Base-by-base conservation (phyloP, 1,284 basidiomycete genomes). In the Entoloma clypeatum region DNA sequence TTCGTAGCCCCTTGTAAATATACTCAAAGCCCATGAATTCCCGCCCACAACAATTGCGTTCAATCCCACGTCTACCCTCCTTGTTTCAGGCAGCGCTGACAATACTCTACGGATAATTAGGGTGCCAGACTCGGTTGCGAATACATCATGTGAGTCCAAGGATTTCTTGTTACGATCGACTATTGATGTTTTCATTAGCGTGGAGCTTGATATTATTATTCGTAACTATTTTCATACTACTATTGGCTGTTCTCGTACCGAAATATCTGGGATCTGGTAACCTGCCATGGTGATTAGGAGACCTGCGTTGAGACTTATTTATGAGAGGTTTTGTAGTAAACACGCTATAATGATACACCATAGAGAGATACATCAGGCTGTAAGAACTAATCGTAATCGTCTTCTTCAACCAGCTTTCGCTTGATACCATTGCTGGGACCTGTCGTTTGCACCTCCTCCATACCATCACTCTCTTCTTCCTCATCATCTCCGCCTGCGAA, bases 21-120 rank as follows among this genome's bases (percentile, higher is more conserved):
- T 99, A 46, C 71, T 97, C 35, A 89, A 92, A 61, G 89, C 94
- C 0, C 96, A 99, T 63, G 91, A 93, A 49, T 95, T 99, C 61
- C 92, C 96, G 2, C 81, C 92, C 1, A 99, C 95, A 0, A 83
- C 86, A 1, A 65, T 99, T 42, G 78, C 77, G 43, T 98, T 99
- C 70, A 94, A 87, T 59, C 86, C 92, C 0, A 72, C 79, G 4
- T 85, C 85, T 10, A 79, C 72, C 13, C 53, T 94, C n/a, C 75
- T 99, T n/a, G 76, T 93, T 16, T 92, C 91, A 4, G 93, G 88
- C 3, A 92, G 92, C 55, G 89, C 91, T 4, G 95, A 99, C 64
- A 94, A 90, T 60, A 83, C 86, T 2, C 69, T 98, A 17, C 81
- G 95, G 18, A 69, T 94, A 31, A 77, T 96, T 32, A 75, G 75